Evolutionary conservation across 2,329 filamentous ascomycete species (phyloP).

Genomic region (Nemania sp.): DNA sequence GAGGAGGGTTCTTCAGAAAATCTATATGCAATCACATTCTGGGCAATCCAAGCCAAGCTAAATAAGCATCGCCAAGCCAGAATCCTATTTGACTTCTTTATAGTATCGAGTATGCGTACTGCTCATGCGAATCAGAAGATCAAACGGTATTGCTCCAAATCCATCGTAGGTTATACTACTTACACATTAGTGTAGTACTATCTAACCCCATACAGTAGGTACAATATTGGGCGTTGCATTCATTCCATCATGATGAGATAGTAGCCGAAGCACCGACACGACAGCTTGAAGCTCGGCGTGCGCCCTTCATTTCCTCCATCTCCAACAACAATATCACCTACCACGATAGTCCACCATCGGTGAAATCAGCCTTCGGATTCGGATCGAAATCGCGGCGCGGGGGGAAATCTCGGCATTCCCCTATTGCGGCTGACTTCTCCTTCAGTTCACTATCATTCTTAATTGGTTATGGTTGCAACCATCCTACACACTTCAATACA

Average conservation of each 20-base stretch:
- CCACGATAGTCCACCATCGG: slow-evolving; percentile 15
- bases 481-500: background rate
- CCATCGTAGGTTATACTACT: slow-evolving; percentile 6
- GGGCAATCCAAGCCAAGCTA: background rate
- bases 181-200: background rate
- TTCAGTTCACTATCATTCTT: background rate
- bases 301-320: slow-evolving; percentile 10
- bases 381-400: background rate
- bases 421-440: background rate
- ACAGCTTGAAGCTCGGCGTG: background rate
- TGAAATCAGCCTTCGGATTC: slow-evolving; percentile 15
- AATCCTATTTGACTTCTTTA: background rate
- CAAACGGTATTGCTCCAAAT: background rate
- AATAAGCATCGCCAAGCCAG: background rate
- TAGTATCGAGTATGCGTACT: background rate
- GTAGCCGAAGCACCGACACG: slow-evolving; percentile 5
- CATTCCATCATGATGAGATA: background rate
- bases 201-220: slow-evolving; percentile 11
- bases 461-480: background rate
- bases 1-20: background rate
- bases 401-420: slow-evolving; percentile 8
- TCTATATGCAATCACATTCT: background rate
- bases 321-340: slow-evolving; percentile 20
- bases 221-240: background rate
- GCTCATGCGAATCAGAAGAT: slow-evolving; percentile 2